Conservation (phyloP, 2,329 filamentous ascomycete species). For the Rhynchosporium graminicola region DNA sequence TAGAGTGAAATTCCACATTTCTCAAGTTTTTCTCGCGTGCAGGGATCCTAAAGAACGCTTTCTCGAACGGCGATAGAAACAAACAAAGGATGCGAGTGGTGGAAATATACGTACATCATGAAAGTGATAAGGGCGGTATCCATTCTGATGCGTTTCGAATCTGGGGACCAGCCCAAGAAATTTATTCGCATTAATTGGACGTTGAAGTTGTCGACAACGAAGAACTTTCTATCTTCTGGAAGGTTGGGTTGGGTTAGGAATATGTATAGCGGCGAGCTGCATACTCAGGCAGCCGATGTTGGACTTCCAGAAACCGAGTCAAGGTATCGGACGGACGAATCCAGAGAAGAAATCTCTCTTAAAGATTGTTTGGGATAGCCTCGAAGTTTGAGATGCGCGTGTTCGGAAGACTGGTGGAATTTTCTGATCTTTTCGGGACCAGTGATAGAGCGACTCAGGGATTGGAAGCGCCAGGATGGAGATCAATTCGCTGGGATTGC, state of each 20-base stretch:
- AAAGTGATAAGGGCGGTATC: conserved; percentile 68
- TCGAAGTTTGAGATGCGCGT: conserved; percentile 27
- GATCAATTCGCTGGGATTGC: conserved; percentile 18
- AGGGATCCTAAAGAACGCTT: conserved; percentile 7
- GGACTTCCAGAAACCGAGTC: conserved; percentile 3
- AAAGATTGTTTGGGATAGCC: conserved; percentile 27
- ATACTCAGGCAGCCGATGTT: conserved; percentile 20
- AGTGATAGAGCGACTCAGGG: conserved; percentile 19
- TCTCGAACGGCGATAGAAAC: conserved; percentile 12
- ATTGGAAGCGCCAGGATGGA: conserved; percentile 26
- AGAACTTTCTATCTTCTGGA: conserved; percentile 5
- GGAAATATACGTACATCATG: conserved; percentile 58
- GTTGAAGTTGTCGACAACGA: conserved; percentile 14
- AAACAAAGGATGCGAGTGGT: conserved; percentile 7
- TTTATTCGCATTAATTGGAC: conserved; percentile 13
- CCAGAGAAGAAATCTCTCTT: conserved; percentile 12
- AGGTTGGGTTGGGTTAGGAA: conserved; percentile 20
- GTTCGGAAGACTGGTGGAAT: conserved; percentile 23
- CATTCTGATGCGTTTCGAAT: conserved; percentile 28
- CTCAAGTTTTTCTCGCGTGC: background rate
- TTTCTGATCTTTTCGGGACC: conserved; percentile 22
- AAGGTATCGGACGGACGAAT: conserved; percentile 9
- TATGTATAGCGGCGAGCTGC: conserved; percentile 25
- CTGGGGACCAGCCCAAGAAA: conserved; percentile 26
- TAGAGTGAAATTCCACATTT: background rate